Evolutionary conservation across 345 rosid genomes (phyloP).

Genomic region (Salix suchowensis): DNA sequence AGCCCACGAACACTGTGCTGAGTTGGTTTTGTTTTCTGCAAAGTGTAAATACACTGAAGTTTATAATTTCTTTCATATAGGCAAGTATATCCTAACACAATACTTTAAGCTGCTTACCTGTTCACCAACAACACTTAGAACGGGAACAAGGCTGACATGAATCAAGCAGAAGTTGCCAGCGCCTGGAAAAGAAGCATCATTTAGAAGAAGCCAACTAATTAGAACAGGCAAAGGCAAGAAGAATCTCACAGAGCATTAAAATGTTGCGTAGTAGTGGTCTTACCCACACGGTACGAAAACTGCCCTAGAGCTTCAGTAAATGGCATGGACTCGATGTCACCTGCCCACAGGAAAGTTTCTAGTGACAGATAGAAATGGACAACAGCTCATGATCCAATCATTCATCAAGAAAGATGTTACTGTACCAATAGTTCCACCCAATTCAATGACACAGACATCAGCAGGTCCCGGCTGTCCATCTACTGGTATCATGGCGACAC

Average conservation of each 20-base stretch:
- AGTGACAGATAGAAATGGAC: conserved; percentile 5
- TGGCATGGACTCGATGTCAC: conserved; percentile 98
- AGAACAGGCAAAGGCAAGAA: neutral
- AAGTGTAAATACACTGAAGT: neutral
- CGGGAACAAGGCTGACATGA: conserved; percentile 99
- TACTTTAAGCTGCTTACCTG: conserved; percentile 44
- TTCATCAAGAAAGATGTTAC: neutral
- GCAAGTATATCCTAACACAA: neutral
- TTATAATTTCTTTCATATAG: neutral
- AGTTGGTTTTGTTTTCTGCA: conserved; percentile 96
- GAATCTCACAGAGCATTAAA: neutral
- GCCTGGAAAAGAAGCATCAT: conserved; percentile 42
- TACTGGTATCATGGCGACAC: conserved; percentile 73
- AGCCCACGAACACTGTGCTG: conserved; percentile 93
- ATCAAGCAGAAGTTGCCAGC: conserved; percentile 83
- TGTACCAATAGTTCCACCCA: conserved; percentile 96
- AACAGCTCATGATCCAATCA: neutral
- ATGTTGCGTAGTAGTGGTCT: conserved; percentile 13
- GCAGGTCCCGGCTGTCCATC: conserved; percentile 78
- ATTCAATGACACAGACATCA: conserved; percentile 95
- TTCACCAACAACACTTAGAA: conserved; percentile 91
- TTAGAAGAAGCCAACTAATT: neutral
- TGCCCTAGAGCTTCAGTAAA: conserved; percentile 97
- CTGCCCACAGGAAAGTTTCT: conserved; percentile 35
- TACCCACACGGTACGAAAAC: conserved; percentile 92